These are phyloP conservation scores for Diaporthe sp. DNA, from an alignment of 2,329 filamentous ascomycete species.

Conservation along the genomic window DNA sequence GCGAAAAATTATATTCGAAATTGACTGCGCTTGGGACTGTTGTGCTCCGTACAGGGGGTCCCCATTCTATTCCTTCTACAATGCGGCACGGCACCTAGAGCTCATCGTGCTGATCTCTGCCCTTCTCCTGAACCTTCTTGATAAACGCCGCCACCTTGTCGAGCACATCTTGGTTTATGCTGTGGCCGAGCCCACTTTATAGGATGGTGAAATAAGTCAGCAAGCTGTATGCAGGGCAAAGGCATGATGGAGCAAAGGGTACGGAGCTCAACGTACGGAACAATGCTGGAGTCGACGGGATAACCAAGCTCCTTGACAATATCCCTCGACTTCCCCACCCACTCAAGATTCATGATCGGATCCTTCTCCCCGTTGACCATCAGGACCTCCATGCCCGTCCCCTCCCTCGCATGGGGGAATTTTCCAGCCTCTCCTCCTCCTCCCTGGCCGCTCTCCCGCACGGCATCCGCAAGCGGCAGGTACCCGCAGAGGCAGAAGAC, in stretches of 20 bases:
- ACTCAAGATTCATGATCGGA: conserved; percentile 24
- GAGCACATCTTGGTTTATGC: conserved; percentile 33
- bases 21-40: too few species aligned
- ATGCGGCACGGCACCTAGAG: neutral
- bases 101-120: conserved; percentile 19
- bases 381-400: conserved; percentile 7
- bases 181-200: conserved; percentile 22
- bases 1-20: too few species aligned
- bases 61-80: neutral
- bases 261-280: conserved; percentile 13
- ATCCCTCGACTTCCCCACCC: conserved; percentile 20
- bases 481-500: conserved; percentile 30
- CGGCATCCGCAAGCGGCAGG: conserved; percentile 20
- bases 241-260: neutral
- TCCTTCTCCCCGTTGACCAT: conserved; percentile 27
- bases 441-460: neutral
- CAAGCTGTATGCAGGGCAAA: neutral
- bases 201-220: neutral
- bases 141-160: conserved; percentile 2
- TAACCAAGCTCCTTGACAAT: conserved; percentile 25
- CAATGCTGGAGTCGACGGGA: conserved; percentile 15
- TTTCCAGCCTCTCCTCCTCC: neutral
- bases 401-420: conserved; percentile 1
- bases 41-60: too few species aligned
- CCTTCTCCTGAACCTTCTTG: conserved; percentile 7